Evolutionary conservation across 352 stramenopile species (phyloP), one percentile per base, ranked within the genome.

Genomic region (Phytophthora macrochlamydospora): DNA sequence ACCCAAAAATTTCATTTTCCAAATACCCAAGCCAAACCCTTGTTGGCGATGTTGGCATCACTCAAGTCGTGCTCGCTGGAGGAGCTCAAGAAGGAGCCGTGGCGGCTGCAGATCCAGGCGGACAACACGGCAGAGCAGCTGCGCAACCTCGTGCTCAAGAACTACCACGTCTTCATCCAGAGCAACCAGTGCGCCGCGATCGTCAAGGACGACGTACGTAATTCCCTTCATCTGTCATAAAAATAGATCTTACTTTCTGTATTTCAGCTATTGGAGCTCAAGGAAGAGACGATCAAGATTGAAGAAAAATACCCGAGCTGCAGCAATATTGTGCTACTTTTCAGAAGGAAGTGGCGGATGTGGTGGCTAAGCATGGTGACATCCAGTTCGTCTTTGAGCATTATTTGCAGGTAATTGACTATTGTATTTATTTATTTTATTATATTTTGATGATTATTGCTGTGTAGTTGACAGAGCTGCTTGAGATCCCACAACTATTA

Each of bases 401-500:
- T 67, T 94, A 97, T 64, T 57, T 95, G 50, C 78, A 92, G 80
- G 85, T 89, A 58, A 32, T 32, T 32, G 18, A 54, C 32, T 46
- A 38, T 63, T 51, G 33, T 8, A 7, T 35, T 46, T n/a, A 42
- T 32, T 56, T 51, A 46, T 56, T 62, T 51, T 14, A 48, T 40
- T 37, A 38, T 2, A 45, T 13, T n/a, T 40, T 5, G 28, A 43
- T 31, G 51, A 66, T 58, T 57, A 55, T 44, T 62, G 40, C 49
- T 40, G 54, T 65, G 53, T 56, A 98, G 87, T 71, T 99, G 35
- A 90, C 98, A n/a, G 96, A 99, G 73, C 76, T 99, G 24, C 79
- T 99, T 53, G 97, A 99, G 81, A 93, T 99, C 32, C 97, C 97
- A 7, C 97, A 98, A 67, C 78, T 99, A 33, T 92, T 99, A 71